Evolutionary conservation across 768 basidiomycete species (phyloP).

Genomic region (Pisolithus tinctorius): DNA sequence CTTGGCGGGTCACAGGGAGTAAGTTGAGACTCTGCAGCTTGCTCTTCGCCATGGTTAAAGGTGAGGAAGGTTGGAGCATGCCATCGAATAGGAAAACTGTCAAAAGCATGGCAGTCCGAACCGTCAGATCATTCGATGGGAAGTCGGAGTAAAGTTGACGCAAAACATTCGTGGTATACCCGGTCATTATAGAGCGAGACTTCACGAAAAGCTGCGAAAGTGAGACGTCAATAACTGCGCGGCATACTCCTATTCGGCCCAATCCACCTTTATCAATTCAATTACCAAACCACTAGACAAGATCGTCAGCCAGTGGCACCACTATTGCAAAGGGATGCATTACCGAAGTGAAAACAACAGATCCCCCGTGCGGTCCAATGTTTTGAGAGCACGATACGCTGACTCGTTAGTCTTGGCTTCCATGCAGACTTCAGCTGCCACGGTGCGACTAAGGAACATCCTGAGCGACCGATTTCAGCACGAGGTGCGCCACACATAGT

Average conservation of each 20-base stretch:
- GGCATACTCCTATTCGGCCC: not conserved
- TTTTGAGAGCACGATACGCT: conserved; percentile 63
- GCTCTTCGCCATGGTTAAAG: conserved; percentile 30
- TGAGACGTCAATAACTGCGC: conserved; percentile 2
- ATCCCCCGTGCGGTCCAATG: conserved; percentile 55
- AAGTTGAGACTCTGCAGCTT: conserved; percentile 53
- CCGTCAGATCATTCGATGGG: conserved; percentile 50
- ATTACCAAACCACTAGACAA: conserved; percentile 39
- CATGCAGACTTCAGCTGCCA: conserved; percentile 81
- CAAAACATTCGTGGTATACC: conserved; percentile 44
- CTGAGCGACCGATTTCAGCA: conserved; percentile 29
- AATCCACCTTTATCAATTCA: conserved; percentile 58
- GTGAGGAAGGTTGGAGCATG: conserved; percentile 18
- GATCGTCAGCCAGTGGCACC: conserved; percentile 1
- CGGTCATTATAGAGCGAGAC: conserved; percentile 56
- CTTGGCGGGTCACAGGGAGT: conserved; percentile 48
- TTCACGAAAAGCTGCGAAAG: conserved; percentile 54
- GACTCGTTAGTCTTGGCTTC: conserved; percentile 66
- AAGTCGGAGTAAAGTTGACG: conserved; percentile 63
- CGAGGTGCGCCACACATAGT: not conserved
- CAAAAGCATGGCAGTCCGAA: conserved; percentile 69
- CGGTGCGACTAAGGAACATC: conserved; percentile 78
- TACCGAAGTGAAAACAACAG: conserved; percentile 66
- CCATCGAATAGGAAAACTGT: conserved; percentile 46
- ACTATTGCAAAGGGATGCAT: conserved; percentile 16